phyloP scores from a whole-genome alignment of 179 eudicot species.

The Beta macrorhiza region DNA sequence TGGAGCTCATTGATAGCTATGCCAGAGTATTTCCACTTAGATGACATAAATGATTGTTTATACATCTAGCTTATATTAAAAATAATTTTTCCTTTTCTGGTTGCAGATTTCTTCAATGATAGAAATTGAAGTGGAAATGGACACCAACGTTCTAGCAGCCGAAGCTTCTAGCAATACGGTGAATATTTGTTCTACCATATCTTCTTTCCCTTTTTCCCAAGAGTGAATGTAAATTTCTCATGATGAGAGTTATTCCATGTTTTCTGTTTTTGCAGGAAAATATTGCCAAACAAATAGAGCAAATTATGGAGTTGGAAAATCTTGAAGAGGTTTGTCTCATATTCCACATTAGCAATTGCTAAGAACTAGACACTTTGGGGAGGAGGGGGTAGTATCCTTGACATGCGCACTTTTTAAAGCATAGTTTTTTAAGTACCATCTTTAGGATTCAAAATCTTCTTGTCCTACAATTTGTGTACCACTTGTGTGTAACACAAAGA shows the following conservation, averaged over 20 bases:
- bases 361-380: neutral
- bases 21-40: constrained; percentile 61
- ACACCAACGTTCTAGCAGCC: constrained; percentile 89
- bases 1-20: constrained; percentile 84
- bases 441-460: neutral
- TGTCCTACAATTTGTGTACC: neutral
- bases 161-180: constrained; percentile 84
- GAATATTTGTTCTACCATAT: constrained; percentile 18
- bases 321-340: constrained; percentile 77
- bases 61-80: neutral
- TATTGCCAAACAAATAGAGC: constrained; percentile 82
- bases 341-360: neutral
- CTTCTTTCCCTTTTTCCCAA: neutral
- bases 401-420: neutral
- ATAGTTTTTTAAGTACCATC: neutral
- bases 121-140: constrained; percentile 98
- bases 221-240: neutral
- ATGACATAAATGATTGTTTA: neutral
- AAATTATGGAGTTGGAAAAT: constrained; percentile 91
- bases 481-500: too few relatives aligned
- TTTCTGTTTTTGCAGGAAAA: constrained; percentile 53
- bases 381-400: too few relatives aligned
- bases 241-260: neutral
- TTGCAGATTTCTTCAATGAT: constrained; percentile 92
- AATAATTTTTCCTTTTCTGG: neutral